Percentiles rank a stretch among this genome's conserved stretches.
Conservation (phyloP, 805 yeast genomes). For the Wickerhamiella cacticola region DNA sequence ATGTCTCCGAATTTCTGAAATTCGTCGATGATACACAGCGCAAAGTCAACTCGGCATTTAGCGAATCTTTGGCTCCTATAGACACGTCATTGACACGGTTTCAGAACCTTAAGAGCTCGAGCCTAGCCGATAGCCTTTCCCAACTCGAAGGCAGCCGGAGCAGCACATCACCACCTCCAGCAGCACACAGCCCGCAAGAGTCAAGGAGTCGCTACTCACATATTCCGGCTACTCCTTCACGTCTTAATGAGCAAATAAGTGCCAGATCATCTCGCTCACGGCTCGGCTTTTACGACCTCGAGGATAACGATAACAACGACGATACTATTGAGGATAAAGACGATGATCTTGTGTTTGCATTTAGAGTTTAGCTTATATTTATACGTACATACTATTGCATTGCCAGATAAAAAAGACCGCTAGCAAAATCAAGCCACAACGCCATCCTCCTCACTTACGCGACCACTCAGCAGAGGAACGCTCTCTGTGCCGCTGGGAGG, state of each 20-base stretch:
- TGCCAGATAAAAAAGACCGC: background rate
- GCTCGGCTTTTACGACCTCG: conserved; percentile 20
- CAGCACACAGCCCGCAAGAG: conserved; percentile 12
- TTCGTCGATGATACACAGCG: conserved; percentile 40
- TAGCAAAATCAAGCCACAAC: background rate
- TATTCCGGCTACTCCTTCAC: conserved; percentile 29
- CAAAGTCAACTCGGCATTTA: conserved; percentile 17
- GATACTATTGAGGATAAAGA: conserved; percentile 15
- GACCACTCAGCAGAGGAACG: conserved; percentile 19
- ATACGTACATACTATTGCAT: background rate
- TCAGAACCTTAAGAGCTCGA: conserved; percentile 28
- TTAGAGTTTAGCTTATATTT: conserved; percentile 17
- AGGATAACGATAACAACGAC: background rate
- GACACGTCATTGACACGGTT: conserved; percentile 27
- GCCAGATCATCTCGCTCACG: conserved; percentile 13
- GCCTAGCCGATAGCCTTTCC: conserved; percentile 14
- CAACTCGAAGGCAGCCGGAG: conserved; percentile 7
- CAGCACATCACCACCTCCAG: conserved; percentile 6
- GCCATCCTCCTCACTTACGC: background rate
- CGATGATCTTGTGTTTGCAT: conserved; percentile 22
- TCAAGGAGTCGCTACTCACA: conserved; percentile 18
- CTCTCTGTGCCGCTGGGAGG: conserved; percentile 17
- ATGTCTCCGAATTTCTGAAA: conserved; percentile 53
- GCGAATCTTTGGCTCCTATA: conserved; percentile 14
- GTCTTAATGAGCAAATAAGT: conserved; percentile 27